Percentiles rank a stretch among this genome's conserved stretches.
Evolutionary conservation across 2,329 filamentous ascomycete species (phyloP).

Genomic region (Scortechinia acanthostroma): DNA sequence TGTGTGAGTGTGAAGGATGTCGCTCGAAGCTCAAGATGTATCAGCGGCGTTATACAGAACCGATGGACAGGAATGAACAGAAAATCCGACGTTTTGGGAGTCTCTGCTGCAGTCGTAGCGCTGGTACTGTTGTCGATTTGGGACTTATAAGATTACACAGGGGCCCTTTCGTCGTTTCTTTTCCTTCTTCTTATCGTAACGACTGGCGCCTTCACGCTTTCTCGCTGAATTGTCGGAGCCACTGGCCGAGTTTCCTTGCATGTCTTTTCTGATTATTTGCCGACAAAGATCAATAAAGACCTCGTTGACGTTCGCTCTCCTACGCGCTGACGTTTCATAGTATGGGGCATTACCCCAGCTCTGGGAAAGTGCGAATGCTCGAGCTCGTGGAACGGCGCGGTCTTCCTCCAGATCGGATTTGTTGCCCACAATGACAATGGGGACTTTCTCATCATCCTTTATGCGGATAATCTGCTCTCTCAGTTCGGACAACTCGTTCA

Average conservation of each 20-base stretch:
- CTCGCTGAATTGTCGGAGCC: not conserved
- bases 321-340: constrained; percentile 64
- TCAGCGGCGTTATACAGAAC: too few species aligned
- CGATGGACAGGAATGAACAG: too few species aligned
- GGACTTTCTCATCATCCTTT: constrained; percentile 64
- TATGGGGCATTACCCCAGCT: constrained; percentile 68
- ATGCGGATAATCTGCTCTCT: constrained; percentile 69
- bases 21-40: too few species aligned
- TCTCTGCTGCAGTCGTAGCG: too few species aligned
- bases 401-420: constrained; percentile 71
- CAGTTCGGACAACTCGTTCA: constrained; percentile 64
- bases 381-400: constrained; percentile 54
- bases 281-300: constrained; percentile 63
- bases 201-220: not conserved
- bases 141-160: constrained; percentile 1
- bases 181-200: not conserved
- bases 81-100: too few species aligned
- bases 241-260: not conserved
- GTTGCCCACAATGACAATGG: constrained; percentile 69
- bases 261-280: constrained; percentile 59
- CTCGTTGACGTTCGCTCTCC: constrained; percentile 65
- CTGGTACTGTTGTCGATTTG: too few species aligned
- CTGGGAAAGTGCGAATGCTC: constrained; percentile 60
- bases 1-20: too few species aligned
- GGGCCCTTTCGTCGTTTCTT: not conserved